Evolutionary conservation across 106 monocot species (phyloP).

Genomic region (Dendrobium officinale): DNA sequence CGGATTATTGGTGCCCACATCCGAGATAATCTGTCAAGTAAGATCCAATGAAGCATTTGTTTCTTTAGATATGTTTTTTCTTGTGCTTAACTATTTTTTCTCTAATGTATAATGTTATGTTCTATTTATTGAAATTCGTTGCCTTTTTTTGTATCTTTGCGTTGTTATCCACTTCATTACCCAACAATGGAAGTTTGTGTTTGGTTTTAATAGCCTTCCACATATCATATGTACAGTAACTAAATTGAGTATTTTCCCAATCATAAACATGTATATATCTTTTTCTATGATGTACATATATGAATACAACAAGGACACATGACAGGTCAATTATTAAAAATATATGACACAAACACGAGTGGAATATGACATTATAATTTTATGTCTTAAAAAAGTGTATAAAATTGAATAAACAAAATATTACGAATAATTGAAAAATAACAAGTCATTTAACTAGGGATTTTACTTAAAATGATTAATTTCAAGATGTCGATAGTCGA

Average conservation of each 20-base stretch:
- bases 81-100: background rate
- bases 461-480: too few relatives aligned
- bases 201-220: background rate
- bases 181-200: background rate
- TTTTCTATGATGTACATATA: too few relatives aligned
- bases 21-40: slow-evolving; percentile 87
- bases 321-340: too few relatives aligned
- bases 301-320: too few relatives aligned
- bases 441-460: too few relatives aligned
- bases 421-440: too few relatives aligned
- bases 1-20: slow-evolving; percentile 74
- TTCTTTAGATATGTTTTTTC: background rate
- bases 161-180: background rate
- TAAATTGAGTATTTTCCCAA: background rate
- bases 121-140: background rate
- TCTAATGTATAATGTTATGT: background rate
- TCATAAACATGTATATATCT: background rate
- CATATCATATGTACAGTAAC: background rate
- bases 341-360: too few relatives aligned
- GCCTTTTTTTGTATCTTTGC: background rate
- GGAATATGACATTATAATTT: too few relatives aligned
- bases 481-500: too few relatives aligned
- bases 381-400: too few relatives aligned
- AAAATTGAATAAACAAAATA: too few relatives aligned
- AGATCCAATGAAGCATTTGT: slow-evolving; percentile 2